These are phyloP conservation scores for Nitzschia sp. DNA, from an alignment of 108 stramenopile species.

Conservation along the genomic window DNA sequence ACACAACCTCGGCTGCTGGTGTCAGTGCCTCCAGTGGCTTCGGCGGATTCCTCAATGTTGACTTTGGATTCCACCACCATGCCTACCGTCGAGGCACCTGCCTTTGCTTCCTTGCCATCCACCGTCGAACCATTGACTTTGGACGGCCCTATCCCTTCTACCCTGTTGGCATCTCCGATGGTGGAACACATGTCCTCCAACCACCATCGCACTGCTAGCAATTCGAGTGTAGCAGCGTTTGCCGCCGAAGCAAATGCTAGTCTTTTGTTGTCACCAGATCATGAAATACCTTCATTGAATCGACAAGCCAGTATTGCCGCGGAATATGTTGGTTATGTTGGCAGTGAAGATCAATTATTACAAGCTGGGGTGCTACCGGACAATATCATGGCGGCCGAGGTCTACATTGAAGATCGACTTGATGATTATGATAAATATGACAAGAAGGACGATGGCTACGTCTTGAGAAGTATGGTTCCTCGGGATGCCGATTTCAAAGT, in stretches of 20 bases:
- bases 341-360: slow-evolving; percentile 33
- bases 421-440: slow-evolving; percentile 41
- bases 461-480: slow-evolving; percentile 33
- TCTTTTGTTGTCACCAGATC: background rate
- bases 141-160: background rate
- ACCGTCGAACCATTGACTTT: background rate
- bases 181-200: background rate
- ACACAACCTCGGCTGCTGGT: background rate
- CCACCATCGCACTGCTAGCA: background rate
- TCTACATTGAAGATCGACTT: slow-evolving; percentile 41
- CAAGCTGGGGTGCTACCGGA: slow-evolving; percentile 31
- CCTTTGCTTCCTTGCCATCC: background rate
- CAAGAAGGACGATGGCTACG: slow-evolving; percentile 28
- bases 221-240: background rate
- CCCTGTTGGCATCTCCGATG: background rate
- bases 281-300: slow-evolving; percentile 16
- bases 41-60: background rate
- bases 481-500: slow-evolving; percentile 52
- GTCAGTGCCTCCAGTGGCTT: too few species aligned
- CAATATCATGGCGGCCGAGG: slow-evolving; percentile 26
- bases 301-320: slow-evolving; percentile 18
- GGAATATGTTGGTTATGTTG: slow-evolving; percentile 41
- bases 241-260: background rate
- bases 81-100: background rate
- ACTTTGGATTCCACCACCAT: background rate